Base-by-base conservation (phyloP, 2,329 filamentous ascomycete genomes). In the Cladosporium austrohemisphaericum region DNA sequence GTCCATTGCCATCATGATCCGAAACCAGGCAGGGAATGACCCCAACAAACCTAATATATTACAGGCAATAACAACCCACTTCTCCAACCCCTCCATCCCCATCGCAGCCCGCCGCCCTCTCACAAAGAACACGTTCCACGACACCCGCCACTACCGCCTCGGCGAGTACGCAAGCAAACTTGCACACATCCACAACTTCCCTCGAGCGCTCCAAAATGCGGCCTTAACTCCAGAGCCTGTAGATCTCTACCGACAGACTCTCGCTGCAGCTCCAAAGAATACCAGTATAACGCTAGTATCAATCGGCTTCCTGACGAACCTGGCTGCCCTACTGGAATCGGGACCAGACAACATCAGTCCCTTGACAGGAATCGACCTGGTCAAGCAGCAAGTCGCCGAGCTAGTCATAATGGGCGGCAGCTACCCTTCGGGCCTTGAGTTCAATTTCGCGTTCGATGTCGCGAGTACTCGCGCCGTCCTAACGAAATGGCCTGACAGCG, bases 331-430 rank as follows among this genome's bases (percentile, higher is more conserved):
- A 3, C 62, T 79, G 11, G 68, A 72, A 52, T 75, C 74, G 11
- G 64, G 66, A 0, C 59, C 67, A 0, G 76, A 78, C 52, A 29
- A 33, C 0, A 59, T 67, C 50, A 72, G 72, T 0, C 35, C 59
- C 7, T 64, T 76, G 9, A 52, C 59, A 7, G 75, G 76, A 0
- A 60, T 56, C 1, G 66, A 66, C 7, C 69, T 79, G 2, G 53
- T 78, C 18, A 52, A 62, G 1, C 47, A 53, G 8, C 78, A 78
- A 54, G 74, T 79, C 2, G 57, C 60, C 1, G 70, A 79, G 57
- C 64, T 79, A 1, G 72, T 78, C 2, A 57, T 79, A 5, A 78
- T 78, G 76, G 77, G 76, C 19, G 76, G 76, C 10, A 60, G 50
- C 5, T 79, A 77, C 49, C 74, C 75, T 0, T 67, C 65, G 0